Percentiles rank a stretch among this genome's conserved stretches.
These are phyloP conservation scores for Akanthomyces uredinophilus DNA, from an alignment of 2,329 filamentous ascomycete genomes.

Conservation along the genomic window DNA sequence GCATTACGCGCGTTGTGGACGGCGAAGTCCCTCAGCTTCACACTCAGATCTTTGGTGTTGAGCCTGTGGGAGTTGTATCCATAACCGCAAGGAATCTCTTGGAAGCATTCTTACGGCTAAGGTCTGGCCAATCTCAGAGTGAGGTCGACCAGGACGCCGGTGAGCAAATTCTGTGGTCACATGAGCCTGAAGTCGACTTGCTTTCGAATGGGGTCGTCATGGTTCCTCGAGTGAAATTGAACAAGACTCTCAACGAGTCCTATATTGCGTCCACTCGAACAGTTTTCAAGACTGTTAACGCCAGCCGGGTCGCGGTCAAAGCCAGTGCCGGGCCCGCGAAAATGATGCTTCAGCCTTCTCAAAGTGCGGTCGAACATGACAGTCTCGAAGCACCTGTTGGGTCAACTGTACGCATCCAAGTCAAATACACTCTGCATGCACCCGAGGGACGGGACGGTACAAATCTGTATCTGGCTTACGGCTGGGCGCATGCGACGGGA, in stretches of 20 bases:
- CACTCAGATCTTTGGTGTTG: neutral
- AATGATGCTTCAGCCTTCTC: neutral
- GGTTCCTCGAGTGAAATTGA: neutral
- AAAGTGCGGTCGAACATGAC: neutral
- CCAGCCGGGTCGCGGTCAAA: neutral
- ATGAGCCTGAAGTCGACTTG: neutral
- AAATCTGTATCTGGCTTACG: neutral
- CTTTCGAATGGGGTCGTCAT: neutral
- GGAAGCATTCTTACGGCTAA: neutral
- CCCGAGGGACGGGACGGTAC: neutral
- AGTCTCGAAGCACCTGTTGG: neutral
- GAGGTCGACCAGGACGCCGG: neutral
- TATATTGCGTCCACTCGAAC: neutral
- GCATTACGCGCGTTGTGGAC: neutral
- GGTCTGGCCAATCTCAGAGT: neutral
- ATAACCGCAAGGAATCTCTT: neutral
- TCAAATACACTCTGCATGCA: neutral
- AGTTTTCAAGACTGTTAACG: neutral
- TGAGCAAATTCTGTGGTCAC: neutral
- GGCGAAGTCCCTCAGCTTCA: neutral
- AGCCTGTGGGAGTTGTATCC: neutral
- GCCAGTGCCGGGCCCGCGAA: neutral
- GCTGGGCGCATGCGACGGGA: neutral
- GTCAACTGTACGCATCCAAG: neutral
- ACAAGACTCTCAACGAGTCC: neutral